phyloP scores from a whole-genome alignment of 306 rosid genomes.

The Calophaca sinica region DNA sequence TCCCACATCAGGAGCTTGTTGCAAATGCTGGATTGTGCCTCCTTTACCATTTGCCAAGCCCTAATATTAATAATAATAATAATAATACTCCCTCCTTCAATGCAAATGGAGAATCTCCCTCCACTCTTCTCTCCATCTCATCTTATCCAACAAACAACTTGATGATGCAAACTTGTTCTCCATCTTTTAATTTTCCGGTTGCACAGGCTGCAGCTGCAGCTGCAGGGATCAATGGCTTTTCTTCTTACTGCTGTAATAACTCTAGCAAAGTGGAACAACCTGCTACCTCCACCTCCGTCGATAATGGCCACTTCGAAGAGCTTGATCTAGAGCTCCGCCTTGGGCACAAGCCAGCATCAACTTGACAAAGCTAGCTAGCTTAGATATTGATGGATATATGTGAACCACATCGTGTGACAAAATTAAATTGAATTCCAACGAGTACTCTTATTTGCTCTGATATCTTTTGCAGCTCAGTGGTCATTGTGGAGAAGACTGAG shows the following conservation, averaged over 20 bases:
- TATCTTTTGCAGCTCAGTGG: constrained; percentile 36
- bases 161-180: constrained; percentile 38
- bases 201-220: constrained; percentile 20
- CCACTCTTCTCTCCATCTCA: constrained; percentile 66
- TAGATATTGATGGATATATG: constrained; percentile 9
- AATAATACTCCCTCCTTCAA: neutral
- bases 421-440: neutral
- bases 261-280: constrained; percentile 48
- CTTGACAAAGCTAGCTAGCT: constrained; percentile 44
- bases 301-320: constrained; percentile 57
- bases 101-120: constrained; percentile 49
- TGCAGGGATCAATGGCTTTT: neutral
- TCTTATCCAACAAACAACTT: constrained; percentile 49
- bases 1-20: constrained; percentile 69
- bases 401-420: neutral
- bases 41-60: constrained; percentile 76
- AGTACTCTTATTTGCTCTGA: constrained; percentile 6
- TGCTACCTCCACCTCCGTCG: constrained; percentile 30
- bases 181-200: constrained; percentile 42
- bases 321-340: constrained; percentile 95
- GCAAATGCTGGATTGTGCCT: constrained; percentile 67
- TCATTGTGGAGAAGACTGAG: neutral
- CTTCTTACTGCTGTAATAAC: neutral
- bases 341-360: constrained; percentile 67
- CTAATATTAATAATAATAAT: constrained; percentile 44